A percentile compares a stretch with the other conserved stretches of the same genome.
These are phyloP conservation scores for Diphasiastrum complanatum DNA, from an alignment of 83 land plant species.

Conservation along the genomic window DNA sequence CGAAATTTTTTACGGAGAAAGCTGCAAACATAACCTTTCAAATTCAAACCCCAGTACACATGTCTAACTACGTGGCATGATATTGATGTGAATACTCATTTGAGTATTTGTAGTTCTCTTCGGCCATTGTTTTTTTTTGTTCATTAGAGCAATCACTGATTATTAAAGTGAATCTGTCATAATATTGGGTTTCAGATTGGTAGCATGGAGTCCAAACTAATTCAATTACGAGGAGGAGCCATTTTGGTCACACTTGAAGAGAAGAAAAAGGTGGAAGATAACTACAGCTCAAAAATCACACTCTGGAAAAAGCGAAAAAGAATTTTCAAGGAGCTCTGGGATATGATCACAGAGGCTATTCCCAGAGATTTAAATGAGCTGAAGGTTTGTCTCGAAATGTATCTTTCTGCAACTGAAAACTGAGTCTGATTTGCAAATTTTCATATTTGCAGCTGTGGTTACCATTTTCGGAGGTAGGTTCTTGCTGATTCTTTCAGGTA, in stretches of 20 bases:
- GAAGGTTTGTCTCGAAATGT: neutral
- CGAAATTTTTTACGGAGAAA: too few species aligned
- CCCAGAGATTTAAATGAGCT: constrained; percentile 66
- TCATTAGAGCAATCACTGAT: too few species aligned
- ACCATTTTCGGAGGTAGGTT: neutral
- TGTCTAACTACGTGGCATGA: too few species aligned
- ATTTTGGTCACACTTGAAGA: constrained; percentile 81
- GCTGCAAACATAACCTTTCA: too few species aligned
- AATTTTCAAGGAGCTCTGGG: constrained; percentile 92
- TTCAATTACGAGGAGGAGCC: constrained; percentile 62
- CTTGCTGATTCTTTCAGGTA: neutral
- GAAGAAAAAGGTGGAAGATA: constrained; percentile 48
- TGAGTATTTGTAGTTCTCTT: too few species aligned
- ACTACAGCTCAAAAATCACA: constrained; percentile 39
- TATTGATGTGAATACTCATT: too few species aligned
- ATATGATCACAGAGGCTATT: constrained; percentile 81
- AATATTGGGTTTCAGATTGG: constrained; percentile 57
- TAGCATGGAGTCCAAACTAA: constrained; percentile 61
- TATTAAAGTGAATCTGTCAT: too few species aligned
- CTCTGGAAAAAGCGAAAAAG: constrained; percentile 89
- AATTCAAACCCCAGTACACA: too few species aligned
- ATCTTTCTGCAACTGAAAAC: neutral
- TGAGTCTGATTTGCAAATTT: neutral
- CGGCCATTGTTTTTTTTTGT: too few species aligned
- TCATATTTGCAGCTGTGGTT: neutral